A percentile compares a stretch with the other conserved stretches of the same genome.
phyloP scores from a whole-genome alignment of 176 grass and related monocot species.

The Lolium multiflorum region DNA sequence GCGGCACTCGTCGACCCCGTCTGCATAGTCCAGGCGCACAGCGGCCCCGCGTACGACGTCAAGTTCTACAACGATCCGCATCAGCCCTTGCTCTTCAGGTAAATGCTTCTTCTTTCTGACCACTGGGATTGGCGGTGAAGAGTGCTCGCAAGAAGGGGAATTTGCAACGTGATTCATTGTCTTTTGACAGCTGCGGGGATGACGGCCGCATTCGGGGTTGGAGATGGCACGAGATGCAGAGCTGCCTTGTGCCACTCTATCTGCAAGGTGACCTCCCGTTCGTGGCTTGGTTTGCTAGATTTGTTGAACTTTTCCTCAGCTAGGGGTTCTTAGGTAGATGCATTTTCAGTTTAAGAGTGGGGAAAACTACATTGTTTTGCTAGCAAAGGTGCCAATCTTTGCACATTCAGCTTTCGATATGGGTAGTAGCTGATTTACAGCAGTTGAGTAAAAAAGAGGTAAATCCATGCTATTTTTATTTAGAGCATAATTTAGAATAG shows the following conservation, averaged over 20 bases:
- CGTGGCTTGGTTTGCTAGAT: constrained; percentile 9
- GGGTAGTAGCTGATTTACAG: background rate
- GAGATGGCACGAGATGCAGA: constrained; percentile 79
- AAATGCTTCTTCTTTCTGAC: constrained; percentile 4
- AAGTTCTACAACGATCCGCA: constrained; percentile 66
- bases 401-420: background rate
- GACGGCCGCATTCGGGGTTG: constrained; percentile 81
- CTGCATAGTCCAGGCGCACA: constrained; percentile 74
- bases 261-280: constrained; percentile 53
- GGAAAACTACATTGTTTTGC: background rate
- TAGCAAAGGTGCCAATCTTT: background rate
- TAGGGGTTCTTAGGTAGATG: background rate
- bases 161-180: background rate
- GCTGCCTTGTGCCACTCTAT: constrained; percentile 55
- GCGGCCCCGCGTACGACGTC: constrained; percentile 76
- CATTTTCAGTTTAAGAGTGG: background rate
- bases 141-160: background rate
- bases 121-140: background rate
- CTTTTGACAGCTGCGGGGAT: constrained; percentile 65
- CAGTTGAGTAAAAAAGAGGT: constrained; percentile 1
- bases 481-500: background rate
- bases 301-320: background rate
- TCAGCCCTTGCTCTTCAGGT: constrained; percentile 81
- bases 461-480: background rate
- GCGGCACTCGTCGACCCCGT: constrained; percentile 50